These are phyloP conservation scores for Epichloe bromicola DNA, from an alignment of 2,329 filamentous ascomycete species.

Conservation along the genomic window DNA sequence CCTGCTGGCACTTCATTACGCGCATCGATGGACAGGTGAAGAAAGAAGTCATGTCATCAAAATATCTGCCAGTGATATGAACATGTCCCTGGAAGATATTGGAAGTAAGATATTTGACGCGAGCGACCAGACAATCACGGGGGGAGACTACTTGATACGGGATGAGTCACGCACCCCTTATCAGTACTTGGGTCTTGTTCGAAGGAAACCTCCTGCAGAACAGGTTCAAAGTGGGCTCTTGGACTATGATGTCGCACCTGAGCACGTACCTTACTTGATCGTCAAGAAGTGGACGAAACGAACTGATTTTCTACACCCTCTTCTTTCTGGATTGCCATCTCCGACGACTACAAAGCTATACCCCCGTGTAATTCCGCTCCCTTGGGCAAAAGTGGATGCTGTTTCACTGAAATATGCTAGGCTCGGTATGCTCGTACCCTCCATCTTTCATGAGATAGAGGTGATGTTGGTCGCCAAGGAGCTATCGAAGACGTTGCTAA, in stretches of 20 bases:
- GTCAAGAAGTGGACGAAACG: conserved; percentile 39
- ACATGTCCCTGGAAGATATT: conserved; percentile 19
- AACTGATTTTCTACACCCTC: conserved; percentile 43
- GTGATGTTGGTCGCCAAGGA: conserved; percentile 47
- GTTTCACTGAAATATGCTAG: conserved; percentile 30
- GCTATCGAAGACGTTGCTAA: conserved; percentile 30
- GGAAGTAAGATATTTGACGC: conserved; percentile 16
- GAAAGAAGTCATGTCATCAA: conserved; percentile 31
- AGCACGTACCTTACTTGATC: conserved; percentile 35
- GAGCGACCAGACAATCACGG: conserved; percentile 10
- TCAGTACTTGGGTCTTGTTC: conserved; percentile 27
- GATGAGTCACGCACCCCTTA: conserved; percentile 24
- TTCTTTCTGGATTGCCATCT: conserved; percentile 6
- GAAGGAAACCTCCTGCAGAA: conserved; percentile 29
- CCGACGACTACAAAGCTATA: conserved; percentile 27
- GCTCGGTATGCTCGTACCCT: conserved; percentile 55
- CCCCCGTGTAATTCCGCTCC: conserved; percentile 29
- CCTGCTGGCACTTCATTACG: conserved; percentile 34
- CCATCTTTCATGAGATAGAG: conserved; percentile 58
- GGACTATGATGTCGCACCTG: conserved; percentile 25
- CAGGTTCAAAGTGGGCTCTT: conserved; percentile 25
- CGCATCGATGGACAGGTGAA: conserved; percentile 30
- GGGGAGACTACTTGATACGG: conserved; percentile 26
- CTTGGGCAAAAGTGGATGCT: conserved; percentile 35
- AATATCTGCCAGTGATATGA: conserved; percentile 17